Evolutionary conservation across 306 rosid genomes (phyloP).

Genomic region (Ceratonia siliqua): DNA sequence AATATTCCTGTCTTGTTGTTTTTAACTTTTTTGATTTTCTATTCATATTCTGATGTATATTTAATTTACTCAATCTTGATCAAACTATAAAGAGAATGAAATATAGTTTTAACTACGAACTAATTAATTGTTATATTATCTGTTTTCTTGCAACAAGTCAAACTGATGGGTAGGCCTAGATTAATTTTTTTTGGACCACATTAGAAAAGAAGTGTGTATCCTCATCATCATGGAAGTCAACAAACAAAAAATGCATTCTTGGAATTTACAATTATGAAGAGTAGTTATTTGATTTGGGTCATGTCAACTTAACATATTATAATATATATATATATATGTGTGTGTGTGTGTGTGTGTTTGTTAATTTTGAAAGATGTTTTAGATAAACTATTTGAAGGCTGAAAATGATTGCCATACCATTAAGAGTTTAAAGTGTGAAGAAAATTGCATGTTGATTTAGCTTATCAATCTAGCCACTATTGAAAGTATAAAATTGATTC

Average conservation of each 20-base stretch:
- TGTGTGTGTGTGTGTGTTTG: too few species aligned
- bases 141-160: slow-evolving; percentile 4
- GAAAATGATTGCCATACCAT: background rate
- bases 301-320: background rate
- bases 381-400: background rate
- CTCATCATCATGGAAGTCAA: background rate
- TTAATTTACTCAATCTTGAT: background rate
- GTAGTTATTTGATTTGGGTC: background rate
- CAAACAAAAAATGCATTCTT: background rate
- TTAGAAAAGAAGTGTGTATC: background rate
- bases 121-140: background rate
- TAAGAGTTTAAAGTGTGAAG: background rate
- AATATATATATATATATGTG: background rate
- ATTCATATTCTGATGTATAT: background rate
- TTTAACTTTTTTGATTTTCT: background rate
- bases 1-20: background rate
- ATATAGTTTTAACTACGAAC: background rate
- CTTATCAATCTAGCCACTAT: background rate
- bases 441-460: slow-evolving; percentile 5
- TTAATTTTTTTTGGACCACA: background rate
- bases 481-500: background rate
- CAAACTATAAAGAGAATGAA: background rate
- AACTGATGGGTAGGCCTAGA: background rate
- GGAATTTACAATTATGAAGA: background rate
- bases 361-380: background rate